phyloP scores from a whole-genome alignment of 176 grass and related monocot species.

The Juncus inflexus region DNA sequence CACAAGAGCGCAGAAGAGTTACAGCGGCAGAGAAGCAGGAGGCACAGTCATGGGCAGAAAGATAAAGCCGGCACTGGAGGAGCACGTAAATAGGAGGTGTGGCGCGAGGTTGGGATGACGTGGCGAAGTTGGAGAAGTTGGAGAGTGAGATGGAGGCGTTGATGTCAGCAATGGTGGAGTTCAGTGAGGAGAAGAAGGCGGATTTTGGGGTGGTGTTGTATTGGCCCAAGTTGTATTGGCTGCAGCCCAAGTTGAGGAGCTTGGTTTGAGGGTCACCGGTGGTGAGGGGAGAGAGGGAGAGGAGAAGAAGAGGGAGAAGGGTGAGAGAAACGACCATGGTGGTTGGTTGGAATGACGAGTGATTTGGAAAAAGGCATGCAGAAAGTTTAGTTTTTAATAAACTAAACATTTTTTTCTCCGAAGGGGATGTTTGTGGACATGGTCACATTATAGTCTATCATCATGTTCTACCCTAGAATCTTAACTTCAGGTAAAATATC shows the following conservation, averaged over 20 bases:
- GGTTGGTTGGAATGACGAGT: neutral
- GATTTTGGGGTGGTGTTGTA: conserved; percentile 46
- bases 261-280: conserved; percentile 45
- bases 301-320: neutral
- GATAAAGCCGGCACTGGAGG: conserved; percentile 69
- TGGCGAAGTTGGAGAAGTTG: conserved; percentile 41
- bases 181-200: conserved; percentile 48
- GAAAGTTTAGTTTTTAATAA: too few species aligned
- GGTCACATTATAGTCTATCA: too few species aligned
- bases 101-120: conserved; percentile 33
- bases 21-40: conserved; percentile 52
- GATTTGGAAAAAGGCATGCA: too few species aligned
- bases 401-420: too few species aligned
- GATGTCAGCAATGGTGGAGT: conserved; percentile 41
- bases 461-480: too few species aligned
- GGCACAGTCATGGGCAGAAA: conserved; percentile 41
- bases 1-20: conserved; percentile 39
- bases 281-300: neutral
- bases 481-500: too few species aligned
- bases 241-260: conserved; percentile 53
- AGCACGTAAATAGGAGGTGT: conserved; percentile 43
- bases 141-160: conserved; percentile 48
- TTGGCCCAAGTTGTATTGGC: conserved; percentile 44
- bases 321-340: neutral
- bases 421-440: too few species aligned